These are phyloP conservation scores for Sugiyamaella marilandica DNA, from an alignment of 805 yeast species.

Conservation along the genomic window DNA sequence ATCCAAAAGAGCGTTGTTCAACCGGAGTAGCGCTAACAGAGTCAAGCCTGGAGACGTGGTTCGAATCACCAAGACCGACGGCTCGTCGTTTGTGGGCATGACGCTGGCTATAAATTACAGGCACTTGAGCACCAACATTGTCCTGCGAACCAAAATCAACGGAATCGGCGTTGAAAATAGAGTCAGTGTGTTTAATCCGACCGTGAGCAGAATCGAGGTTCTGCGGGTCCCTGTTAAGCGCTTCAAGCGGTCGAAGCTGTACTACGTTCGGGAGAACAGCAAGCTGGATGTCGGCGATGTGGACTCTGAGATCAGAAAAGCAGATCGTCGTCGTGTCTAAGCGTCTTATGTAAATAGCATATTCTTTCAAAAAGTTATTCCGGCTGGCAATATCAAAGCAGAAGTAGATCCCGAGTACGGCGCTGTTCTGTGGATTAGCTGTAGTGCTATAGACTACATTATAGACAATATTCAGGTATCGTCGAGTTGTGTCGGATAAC, in stretches of 20 bases:
- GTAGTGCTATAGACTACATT: too few species aligned
- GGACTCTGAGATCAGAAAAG: slow-evolving; percentile 32
- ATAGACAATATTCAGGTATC: too few species aligned
- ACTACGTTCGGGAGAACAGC: slow-evolving; percentile 67
- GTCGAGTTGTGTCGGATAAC: too few species aligned
- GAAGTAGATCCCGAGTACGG: too few species aligned
- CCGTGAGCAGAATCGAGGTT: slow-evolving; percentile 69
- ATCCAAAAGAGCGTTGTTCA: slow-evolving; percentile 53
- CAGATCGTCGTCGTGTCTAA: slow-evolving; percentile 22
- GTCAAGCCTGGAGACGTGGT: slow-evolving; percentile 80
- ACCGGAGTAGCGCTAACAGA: slow-evolving; percentile 42
- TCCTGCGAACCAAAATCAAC: slow-evolving; percentile 75
- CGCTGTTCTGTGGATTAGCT: too few species aligned
- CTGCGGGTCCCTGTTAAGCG: slow-evolving; percentile 67
- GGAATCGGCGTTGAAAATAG: slow-evolving; percentile 83
- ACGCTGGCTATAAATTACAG: slow-evolving; percentile 71
- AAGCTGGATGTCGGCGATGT: slow-evolving; percentile 37
- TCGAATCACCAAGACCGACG: slow-evolving; percentile 61
- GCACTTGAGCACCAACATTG: slow-evolving; percentile 66
- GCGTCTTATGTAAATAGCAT: slow-evolving; percentile 9
- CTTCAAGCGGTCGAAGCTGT: slow-evolving; percentile 78
- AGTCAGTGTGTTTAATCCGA: slow-evolving; percentile 76
- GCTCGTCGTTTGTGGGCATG: slow-evolving; percentile 65
- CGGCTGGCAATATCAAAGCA: too few species aligned
- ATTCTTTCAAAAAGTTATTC: background rate